Conservation (phyloP, 257 asterid genomes). For the Scutellaria minor region DNA sequence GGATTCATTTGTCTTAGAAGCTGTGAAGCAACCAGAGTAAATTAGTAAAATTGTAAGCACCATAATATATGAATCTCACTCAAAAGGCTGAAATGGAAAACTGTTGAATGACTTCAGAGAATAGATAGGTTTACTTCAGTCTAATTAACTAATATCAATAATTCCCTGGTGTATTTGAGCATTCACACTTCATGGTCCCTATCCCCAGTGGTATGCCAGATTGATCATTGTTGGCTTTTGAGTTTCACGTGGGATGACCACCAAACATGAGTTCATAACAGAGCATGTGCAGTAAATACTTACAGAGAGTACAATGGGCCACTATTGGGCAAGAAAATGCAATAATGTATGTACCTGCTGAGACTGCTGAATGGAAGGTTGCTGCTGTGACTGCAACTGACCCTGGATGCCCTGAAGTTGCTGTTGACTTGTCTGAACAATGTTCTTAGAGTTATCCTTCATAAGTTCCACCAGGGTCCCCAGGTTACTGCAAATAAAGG, state of each 20-base stretch:
- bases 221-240: background rate
- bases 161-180: background rate
- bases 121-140: constrained; percentile 14
- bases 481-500: constrained; percentile 64
- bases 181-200: constrained; percentile 6
- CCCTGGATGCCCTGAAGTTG: constrained; percentile 69
- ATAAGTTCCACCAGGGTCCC: constrained; percentile 72
- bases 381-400: constrained; percentile 68
- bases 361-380: constrained; percentile 66
- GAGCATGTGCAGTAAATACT: background rate
- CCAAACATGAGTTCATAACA: background rate
- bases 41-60: constrained; percentile 6
- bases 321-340: constrained; percentile 23
- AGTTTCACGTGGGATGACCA: constrained; percentile 20
- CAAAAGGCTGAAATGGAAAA: constrained; percentile 12
- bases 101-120: background rate
- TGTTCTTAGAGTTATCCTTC: constrained; percentile 72
- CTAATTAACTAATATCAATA: constrained; percentile 14
- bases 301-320: background rate
- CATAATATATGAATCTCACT: background rate
- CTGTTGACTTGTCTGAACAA: constrained; percentile 67
- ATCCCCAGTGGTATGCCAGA: background rate
- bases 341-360: constrained; percentile 58
- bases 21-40: constrained; percentile 45
- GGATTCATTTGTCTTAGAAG: constrained; percentile 76